Evolutionary conservation across 148 eudicot genomes (phyloP).

Genomic region (Silene uniflora): DNA sequence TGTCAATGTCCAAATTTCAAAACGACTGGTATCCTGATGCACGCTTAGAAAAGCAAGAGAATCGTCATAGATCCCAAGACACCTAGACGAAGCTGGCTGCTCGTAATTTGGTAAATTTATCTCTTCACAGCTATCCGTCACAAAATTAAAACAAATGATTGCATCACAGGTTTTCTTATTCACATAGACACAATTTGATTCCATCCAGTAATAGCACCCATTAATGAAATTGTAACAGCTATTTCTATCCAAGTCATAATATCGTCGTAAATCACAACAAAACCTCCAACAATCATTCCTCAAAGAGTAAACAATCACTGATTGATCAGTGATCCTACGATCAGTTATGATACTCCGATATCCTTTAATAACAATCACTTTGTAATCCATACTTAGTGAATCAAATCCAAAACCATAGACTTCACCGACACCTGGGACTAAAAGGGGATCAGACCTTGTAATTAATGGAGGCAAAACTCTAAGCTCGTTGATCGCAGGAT

Average conservation of each 20-base stretch:
- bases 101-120: neutral
- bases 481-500: constrained; percentile 4
- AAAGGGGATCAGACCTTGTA: neutral
- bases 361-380: constrained; percentile 1
- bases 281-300: neutral
- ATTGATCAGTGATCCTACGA: too few species aligned
- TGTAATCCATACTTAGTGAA: constrained; percentile 1
- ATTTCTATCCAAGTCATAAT: neutral
- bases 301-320: neutral
- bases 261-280: neutral
- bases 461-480: neutral
- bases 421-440: neutral
- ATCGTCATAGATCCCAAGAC: neutral
- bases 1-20: constrained; percentile 3
- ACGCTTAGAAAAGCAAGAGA: neutral
- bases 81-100: neutral
- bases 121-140: neutral
- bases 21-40: neutral
- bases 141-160: neutral
- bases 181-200: neutral
- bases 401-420: constrained; percentile 11
- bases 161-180: neutral
- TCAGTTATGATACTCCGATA: too few species aligned
- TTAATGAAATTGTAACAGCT: neutral
- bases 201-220: constrained; percentile 7